A percentile compares a stretch with the other conserved stretches of the same genome.
phyloP scores from a whole-genome alignment of 2,329 filamentous ascomycete species.

The Fusarium nygamai region DNA sequence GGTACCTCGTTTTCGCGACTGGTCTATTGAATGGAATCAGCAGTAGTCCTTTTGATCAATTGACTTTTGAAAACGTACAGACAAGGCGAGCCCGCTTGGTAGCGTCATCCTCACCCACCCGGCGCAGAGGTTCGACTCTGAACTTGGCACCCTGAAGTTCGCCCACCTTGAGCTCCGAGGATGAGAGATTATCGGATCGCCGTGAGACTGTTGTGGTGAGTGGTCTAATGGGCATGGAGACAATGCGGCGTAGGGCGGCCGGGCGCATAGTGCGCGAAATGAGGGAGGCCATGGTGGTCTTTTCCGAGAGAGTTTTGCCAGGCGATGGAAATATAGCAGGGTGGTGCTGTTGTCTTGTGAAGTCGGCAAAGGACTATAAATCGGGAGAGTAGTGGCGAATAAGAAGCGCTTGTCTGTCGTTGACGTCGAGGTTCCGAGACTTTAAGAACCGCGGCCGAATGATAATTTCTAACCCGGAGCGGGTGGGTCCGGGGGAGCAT shows the following conservation, averaged over 20 bases:
- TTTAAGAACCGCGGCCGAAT: slow-evolving; percentile 35
- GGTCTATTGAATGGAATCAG: slow-evolving; percentile 62
- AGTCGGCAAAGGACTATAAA: not conserved
- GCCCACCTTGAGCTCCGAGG: slow-evolving; percentile 77
- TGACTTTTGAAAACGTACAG: slow-evolving; percentile 56
- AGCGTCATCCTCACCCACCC: slow-evolving; percentile 81
- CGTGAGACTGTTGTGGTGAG: slow-evolving; percentile 36
- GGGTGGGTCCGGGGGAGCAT: slow-evolving; percentile 35
- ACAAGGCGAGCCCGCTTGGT: slow-evolving; percentile 90
- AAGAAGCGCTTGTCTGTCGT: slow-evolving; percentile 12
- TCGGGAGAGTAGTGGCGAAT: slow-evolving; percentile 12
- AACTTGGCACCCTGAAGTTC: slow-evolving; percentile 89
- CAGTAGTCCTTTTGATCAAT: not conserved
- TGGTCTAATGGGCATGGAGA: slow-evolving; percentile 30
- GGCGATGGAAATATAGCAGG: not conserved
- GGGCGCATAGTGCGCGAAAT: slow-evolving; percentile 37
- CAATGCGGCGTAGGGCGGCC: slow-evolving; percentile 28
- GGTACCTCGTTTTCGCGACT: slow-evolving; percentile 94
- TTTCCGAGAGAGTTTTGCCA: not conserved
- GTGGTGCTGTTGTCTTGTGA: not conserved
- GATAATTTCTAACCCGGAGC: slow-evolving; percentile 28
- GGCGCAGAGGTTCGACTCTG: slow-evolving; percentile 87
- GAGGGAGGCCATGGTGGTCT: slow-evolving; percentile 33
- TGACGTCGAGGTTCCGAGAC: slow-evolving; percentile 34
- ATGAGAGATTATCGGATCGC: slow-evolving; percentile 28